These are phyloP conservation scores for Cnidoscolus chayamansa DNA, from an alignment of 441 rosid genomes.

Conservation along the genomic window DNA sequence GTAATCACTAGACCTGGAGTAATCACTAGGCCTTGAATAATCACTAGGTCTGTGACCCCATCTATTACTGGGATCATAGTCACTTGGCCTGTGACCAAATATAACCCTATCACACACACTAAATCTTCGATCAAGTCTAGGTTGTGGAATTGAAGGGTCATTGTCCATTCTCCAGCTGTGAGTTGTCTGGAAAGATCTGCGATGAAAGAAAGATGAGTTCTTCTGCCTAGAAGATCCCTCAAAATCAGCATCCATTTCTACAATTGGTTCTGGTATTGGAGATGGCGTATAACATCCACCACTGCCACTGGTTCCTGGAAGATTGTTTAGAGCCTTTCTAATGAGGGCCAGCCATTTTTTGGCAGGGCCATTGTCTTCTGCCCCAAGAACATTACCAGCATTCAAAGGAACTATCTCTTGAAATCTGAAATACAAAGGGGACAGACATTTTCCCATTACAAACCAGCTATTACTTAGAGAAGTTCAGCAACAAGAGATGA, in stretches of 20 bases:
- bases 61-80: slow-evolving; percentile 54
- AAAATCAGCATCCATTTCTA: slow-evolving; percentile 86
- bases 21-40: slow-evolving; percentile 74
- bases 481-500: neutral
- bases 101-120: slow-evolving; percentile 93
- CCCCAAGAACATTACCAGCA: slow-evolving; percentile 92
- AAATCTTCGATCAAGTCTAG: slow-evolving; percentile 74
- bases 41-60: slow-evolving; percentile 66
- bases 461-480: neutral
- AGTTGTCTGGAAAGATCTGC: slow-evolving; percentile 88
- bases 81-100: slow-evolving; percentile 78
- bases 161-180: slow-evolving; percentile 75
- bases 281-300: slow-evolving; percentile 71
- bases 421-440: slow-evolving; percentile 46
- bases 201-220: slow-evolving; percentile 79
- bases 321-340: slow-evolving; percentile 76
- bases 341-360: slow-evolving; percentile 89
- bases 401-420: slow-evolving; percentile 98
- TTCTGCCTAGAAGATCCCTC: slow-evolving; percentile 84
- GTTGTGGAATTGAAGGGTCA: slow-evolving; percentile 64
- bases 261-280: slow-evolving; percentile 88
- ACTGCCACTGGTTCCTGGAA: slow-evolving; percentile 75
- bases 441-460: slow-evolving; percentile 14
- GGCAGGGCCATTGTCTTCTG: slow-evolving; percentile 99
- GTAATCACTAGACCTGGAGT: slow-evolving; percentile 79